Evolutionary conservation across 148 eudicot species (phyloP).

Genomic region (Amaranthus hypochondriacus): DNA sequence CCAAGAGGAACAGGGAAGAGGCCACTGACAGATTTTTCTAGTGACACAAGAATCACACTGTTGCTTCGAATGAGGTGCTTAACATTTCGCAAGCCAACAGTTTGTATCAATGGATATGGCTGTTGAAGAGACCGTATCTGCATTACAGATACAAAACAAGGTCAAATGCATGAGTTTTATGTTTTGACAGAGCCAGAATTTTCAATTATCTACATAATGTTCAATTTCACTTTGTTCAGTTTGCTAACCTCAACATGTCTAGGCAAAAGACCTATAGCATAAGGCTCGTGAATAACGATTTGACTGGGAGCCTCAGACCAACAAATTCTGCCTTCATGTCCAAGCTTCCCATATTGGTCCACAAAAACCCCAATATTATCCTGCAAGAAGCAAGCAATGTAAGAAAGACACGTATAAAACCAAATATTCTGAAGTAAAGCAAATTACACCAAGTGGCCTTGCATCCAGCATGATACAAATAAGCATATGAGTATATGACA

Average conservation of each 20-base stretch:
- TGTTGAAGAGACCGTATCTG: constrained; percentile 94
- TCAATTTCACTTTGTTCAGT: neutral
- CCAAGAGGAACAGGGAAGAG: constrained; percentile 97
- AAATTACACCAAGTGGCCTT: constrained; percentile 1
- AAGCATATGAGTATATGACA: too few species aligned
- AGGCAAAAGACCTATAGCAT: constrained; percentile 85
- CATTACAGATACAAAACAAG: constrained; percentile 25
- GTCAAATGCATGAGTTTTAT: neutral
- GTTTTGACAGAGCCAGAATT: neutral
- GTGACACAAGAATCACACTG: constrained; percentile 51
- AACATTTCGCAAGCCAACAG: constrained; percentile 82
- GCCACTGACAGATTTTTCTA: constrained; percentile 79
- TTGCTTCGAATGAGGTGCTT: constrained; percentile 57
- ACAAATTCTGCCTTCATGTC: constrained; percentile 87
- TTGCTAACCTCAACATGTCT: constrained; percentile 83
- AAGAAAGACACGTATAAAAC: constrained; percentile 10
- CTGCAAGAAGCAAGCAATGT: constrained; percentile 40
- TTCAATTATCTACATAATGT: neutral
- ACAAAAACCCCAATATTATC: constrained; percentile 95
- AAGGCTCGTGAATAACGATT: constrained; percentile 79
- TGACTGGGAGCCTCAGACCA: constrained; percentile 95
- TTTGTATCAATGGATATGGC: constrained; percentile 93
- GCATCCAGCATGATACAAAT: neutral
- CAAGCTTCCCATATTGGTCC: constrained; percentile 94
- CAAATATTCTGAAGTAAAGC: neutral